Evolutionary conservation across 306 rosid genomes (phyloP), one percentile per base, ranked within the genome.

Genomic region (Aeschynomene evenia): DNA sequence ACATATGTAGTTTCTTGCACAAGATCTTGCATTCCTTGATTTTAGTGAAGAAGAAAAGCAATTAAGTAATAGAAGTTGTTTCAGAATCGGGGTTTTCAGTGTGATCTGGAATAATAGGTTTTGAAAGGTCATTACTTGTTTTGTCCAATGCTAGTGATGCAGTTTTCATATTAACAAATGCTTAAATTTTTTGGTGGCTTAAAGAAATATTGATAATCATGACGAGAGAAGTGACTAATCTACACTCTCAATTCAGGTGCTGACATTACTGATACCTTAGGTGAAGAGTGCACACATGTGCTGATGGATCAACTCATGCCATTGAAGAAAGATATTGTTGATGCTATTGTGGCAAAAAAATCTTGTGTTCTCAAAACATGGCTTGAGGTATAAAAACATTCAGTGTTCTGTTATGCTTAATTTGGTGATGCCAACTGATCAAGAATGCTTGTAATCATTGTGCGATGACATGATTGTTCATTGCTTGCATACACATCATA

Each of bases 271-370:
- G 64, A 48, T 68, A 72, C 66, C 73, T 71, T 85, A 39, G 62
- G 65, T 77, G 83, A 79, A 54, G 96, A 85, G 75, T 93, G 94
- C 86, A 93, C 98, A n/a, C 97, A 93, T 68, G 86, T 86, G 26
- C 86, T 93, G 81, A 90, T 90, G 55, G 97, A 90, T 70, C 89
- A 88, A 69, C 77, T 79, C 52, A 82, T 61, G 86, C 89, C 94
- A 23, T 58, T 93, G 62, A 77, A 72, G 56, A 82, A 85, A 62
- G 87, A 87, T 70, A 78, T 93, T 34, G 34, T 90, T 61, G 86
- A 85, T 75, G 98, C 89, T 56, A 79, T 90, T 77, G 76, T 83
- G 43, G 89, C 91, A 0, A 87, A 85, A 83, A 90, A 85, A 75
- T 72, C 76, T 53, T 76, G 85, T 72, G 84, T 93, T 65, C 84